phyloP scores from a whole-genome alignment of 768 basidiomycete species.

The Botryobasidium botryosum region DNA sequence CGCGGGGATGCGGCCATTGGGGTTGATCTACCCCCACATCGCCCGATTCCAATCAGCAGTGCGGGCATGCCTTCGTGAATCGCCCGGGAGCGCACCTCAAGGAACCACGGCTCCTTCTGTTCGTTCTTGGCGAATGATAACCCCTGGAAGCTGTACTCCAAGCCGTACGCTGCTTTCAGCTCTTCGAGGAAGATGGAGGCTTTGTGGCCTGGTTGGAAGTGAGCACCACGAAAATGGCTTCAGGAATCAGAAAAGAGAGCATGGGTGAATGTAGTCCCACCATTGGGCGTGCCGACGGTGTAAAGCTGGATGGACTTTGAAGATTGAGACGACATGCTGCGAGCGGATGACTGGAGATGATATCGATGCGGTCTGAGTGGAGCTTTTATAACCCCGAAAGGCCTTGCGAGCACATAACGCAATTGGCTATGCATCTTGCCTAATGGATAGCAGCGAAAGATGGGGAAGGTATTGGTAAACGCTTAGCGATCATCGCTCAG shows the following conservation, averaged over 20 bases:
- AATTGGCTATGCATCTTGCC: no score
- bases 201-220: conserved; percentile 14
- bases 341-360: no score
- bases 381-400: no score
- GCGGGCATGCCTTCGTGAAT: background rate
- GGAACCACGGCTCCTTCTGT: conserved; percentile 76
- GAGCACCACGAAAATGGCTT: background rate
- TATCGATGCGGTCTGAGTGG: no score
- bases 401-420: no score
- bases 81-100: conserved; percentile 23
- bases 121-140: conserved; percentile 44
- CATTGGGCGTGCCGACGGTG: conserved; percentile 42
- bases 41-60: background rate
- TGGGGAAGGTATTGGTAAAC: no score
- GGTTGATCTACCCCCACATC: conserved; percentile 44
- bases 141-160: conserved; percentile 22
- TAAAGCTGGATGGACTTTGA: no score
- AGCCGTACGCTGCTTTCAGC: conserved; percentile 35
- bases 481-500: no score
- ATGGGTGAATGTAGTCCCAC: no score
- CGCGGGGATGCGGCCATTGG: conserved; percentile 51
- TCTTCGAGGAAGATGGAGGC: conserved; percentile 40
- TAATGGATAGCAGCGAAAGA: no score
- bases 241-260: conserved; percentile 3
- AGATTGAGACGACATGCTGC: no score